A percentile compares a stretch with the other conserved stretches of the same genome.
Evolutionary conservation across 169 alveolate species (phyloP).

Genomic region (Cryptosporidium ubiquitum): DNA sequence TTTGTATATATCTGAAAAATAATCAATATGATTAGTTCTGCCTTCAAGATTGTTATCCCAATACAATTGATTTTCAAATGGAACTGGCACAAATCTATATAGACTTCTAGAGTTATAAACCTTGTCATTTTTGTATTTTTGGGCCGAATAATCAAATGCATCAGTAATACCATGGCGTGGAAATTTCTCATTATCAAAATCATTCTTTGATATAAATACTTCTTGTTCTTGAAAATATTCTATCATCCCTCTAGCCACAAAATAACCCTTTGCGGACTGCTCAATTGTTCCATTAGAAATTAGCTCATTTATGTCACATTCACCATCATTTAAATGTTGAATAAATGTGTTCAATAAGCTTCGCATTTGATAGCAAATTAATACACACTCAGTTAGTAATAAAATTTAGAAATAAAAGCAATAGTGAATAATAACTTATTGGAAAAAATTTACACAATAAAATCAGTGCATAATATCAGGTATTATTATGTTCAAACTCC

Average conservation of each 20-base stretch:
- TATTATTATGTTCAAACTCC: background rate
- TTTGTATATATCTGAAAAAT: background rate
- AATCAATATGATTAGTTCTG: background rate
- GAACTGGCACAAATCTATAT: slow-evolving; percentile 37
- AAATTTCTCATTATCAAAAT: background rate
- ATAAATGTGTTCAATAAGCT: background rate
- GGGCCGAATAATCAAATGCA: background rate
- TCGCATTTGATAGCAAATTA: background rate
- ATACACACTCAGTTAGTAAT: background rate
- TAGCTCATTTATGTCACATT: background rate
- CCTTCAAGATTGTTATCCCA: background rate
- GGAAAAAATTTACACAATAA: background rate
- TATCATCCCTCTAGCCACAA: slow-evolving; percentile 41
- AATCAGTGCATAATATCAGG: background rate
- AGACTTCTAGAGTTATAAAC: slow-evolving; percentile 12
- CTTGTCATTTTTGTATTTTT: background rate
- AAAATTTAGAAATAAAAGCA: background rate
- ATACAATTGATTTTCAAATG: background rate
- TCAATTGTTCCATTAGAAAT: background rate
- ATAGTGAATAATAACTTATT: background rate
- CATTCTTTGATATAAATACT: background rate
- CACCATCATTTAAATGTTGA: background rate
- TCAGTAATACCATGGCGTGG: background rate
- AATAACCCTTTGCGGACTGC: background rate
- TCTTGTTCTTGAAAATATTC: slow-evolving; percentile 52